Evolutionary conservation across 768 basidiomycete genomes (phyloP), one percentile per base, ranked within the genome.

Genomic region (Lyophyllum atratum): DNA sequence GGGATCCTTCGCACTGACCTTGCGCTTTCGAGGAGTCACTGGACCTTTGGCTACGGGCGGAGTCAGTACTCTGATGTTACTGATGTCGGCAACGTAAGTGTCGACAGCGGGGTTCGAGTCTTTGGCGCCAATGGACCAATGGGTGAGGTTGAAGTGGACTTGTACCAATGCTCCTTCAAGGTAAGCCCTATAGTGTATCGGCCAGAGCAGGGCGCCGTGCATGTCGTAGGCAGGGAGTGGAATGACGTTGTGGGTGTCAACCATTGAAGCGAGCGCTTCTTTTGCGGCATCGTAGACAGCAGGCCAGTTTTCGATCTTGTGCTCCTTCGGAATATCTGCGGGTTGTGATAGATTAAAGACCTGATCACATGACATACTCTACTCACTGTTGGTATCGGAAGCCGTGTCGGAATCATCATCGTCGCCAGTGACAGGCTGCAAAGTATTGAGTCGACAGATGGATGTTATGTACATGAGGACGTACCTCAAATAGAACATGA

Each of bases 401-500:
- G 31, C 31, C 7, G 31, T 33, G 31, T 33, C 31, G 12, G 31
- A 33, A 33, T 12, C 31, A 33, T 33, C 31, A 6, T 33, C 31
- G 6, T 33, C 31, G 12, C 7, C 31, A 12, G 31, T 33, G 31
- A 39, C 15, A 39, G 37, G 37, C 37, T 7, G 15, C 37, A 39
- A 39, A 39, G 37, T 39, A 39, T 39, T 9, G 4, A 39, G 37
- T 7, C 11, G 15, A 39, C 37, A 12, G 14, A 39, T 7, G 8
- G 15, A 39, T 14, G 37, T 39, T 4, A 15, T 14, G 37, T 39
- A 7, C 7, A 17, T 21, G 40, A 17, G 21, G 17, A 42, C 7
- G 40, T 43, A 52, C 55, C 37, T 52, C 49, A 34, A 57, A 57
- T 4, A 57, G 21, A 22, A 51, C 25, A 52, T 57, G 55, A 5